Evolutionary conservation across 352 stramenopile genomes (phyloP).

Genomic region (Phytopythium litorale): DNA sequence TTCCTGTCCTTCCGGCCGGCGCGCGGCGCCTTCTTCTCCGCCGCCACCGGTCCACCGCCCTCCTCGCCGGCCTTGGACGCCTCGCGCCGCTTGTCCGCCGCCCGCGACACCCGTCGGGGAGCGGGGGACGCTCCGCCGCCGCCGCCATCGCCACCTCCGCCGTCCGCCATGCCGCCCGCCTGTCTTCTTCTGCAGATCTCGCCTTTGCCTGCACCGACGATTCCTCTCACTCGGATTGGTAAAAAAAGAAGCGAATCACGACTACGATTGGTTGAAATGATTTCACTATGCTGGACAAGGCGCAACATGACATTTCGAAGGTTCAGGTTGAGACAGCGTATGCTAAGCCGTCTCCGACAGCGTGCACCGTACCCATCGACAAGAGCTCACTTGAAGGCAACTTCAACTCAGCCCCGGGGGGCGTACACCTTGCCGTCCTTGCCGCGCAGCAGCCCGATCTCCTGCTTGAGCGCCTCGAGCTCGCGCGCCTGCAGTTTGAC

Average conservation of each 20-base stretch:
- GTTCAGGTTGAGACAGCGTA: no score
- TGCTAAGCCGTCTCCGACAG: slow-evolving; percentile 10
- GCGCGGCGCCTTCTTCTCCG: background rate
- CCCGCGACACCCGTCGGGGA: background rate
- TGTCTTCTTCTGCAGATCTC: background rate
- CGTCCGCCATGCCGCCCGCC: background rate
- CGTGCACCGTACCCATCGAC: no score
- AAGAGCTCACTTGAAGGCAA: no score
- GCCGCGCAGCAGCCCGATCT: slow-evolving; percentile 81
- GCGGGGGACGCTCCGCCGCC: background rate
- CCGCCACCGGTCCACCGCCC: background rate
- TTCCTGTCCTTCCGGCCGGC: slow-evolving; percentile 9
- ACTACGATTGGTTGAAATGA: no score
- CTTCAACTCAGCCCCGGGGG: slow-evolving; percentile 10
- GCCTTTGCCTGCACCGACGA: background rate
- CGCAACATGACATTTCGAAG: no score
- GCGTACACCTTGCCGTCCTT: slow-evolving; percentile 82
- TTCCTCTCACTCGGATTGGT: no score
- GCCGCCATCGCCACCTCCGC: background rate
- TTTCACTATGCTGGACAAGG: no score
- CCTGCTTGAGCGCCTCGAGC: slow-evolving; percentile 88
- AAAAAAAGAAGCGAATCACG: no score
- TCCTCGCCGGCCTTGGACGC: background rate
- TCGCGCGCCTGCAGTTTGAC: slow-evolving; percentile 91
- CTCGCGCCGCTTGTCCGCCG: background rate